Conservation (phyloP, 441 rosid genomes). For the Populus hybrid region DNA sequence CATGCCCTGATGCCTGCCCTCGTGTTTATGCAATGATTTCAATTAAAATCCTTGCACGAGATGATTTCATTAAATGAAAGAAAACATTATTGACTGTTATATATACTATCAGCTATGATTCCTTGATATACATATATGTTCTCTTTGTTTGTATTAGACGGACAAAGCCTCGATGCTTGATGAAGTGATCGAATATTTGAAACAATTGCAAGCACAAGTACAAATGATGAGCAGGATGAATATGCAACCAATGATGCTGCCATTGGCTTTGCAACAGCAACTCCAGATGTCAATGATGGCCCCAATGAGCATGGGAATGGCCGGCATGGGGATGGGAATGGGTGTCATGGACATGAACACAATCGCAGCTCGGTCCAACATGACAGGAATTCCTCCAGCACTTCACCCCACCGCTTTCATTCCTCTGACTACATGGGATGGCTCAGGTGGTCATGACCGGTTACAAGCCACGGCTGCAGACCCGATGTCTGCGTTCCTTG, state of each 20-base stretch:
- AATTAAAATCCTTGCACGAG: not conserved
- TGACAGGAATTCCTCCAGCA: slow-evolving; percentile 40
- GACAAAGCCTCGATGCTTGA: slow-evolving; percentile 98
- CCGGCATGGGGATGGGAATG: slow-evolving; percentile 56
- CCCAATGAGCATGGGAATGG: slow-evolving; percentile 62
- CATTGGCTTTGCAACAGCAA: slow-evolving; percentile 71
- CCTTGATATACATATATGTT: too few species aligned
- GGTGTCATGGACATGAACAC: slow-evolving; percentile 56
- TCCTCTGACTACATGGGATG: slow-evolving; percentile 65
- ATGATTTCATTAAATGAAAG: not conserved
- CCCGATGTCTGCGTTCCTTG: slow-evolving; percentile 60
- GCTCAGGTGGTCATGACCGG: slow-evolving; percentile 30
- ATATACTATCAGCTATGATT: not conserved
- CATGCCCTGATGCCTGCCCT: slow-evolving; percentile 18
- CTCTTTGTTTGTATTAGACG: slow-evolving; percentile 41
- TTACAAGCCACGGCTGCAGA: slow-evolving; percentile 35
- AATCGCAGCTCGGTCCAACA: slow-evolving; percentile 40
- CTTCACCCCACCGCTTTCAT: slow-evolving; percentile 51
- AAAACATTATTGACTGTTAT: not conserved
- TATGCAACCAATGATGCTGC: slow-evolving; percentile 71
- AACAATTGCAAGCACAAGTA: slow-evolving; percentile 87
- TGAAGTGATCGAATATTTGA: slow-evolving; percentile 95
- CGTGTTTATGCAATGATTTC: slow-evolving; percentile 4
- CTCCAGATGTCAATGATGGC: slow-evolving; percentile 76
- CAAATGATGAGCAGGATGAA: slow-evolving; percentile 76